Base-by-base conservation (phyloP, 805 yeast genomes). In the Metschnikowia anglica region DNA sequence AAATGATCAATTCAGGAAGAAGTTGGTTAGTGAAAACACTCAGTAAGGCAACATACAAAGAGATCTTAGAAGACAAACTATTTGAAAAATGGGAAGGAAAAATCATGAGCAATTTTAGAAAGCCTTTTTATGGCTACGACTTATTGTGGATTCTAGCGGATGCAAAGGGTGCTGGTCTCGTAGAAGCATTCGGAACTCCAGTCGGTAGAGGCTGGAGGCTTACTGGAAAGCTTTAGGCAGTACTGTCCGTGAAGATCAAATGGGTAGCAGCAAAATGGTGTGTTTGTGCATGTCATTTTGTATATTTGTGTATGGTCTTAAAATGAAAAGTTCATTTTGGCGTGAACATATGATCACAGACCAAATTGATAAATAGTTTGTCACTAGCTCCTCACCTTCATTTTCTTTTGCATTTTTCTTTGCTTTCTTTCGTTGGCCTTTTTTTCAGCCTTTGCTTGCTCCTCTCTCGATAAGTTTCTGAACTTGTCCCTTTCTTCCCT, bases 371-470 rank as follows among this genome's bases (percentile, higher is more conserved):
- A n/a, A n/a, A n/a, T n/a, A n/a, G n/a, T n/a, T n/a, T n/a, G n/a
- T 10, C 15, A 29, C 56, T 52, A 65, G 54, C 61, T 56, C 53
- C 64, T 66, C 29, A 65, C 58, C 54, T 74, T 80, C 65, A 83
- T 83, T 66, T 79, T 81, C 65, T 76, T 81, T 66, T 70, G 75
- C 61, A 69, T 68, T 67, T 87, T 86, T 70, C 88, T 81, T 61
- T 83, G 87, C 65, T 81, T 88, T 72, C 83, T 88, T 54, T 87
- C 95, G 52, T 73, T 72, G 63, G 84, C 88, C 70, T 84, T 87
- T 70, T 80, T 81, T 51, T 85, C 91, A 32, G 77, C 63, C 68
- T 85, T 87, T 52, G 81, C 81, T 68, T 85, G 93, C 60, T 85
- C 93, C 56, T 83, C 88, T 47, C 88, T 83, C 34, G 83, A 73